Conservation (phyloP, 345 rosid genomes). For the Bruguiera gymnorhiza region DNA sequence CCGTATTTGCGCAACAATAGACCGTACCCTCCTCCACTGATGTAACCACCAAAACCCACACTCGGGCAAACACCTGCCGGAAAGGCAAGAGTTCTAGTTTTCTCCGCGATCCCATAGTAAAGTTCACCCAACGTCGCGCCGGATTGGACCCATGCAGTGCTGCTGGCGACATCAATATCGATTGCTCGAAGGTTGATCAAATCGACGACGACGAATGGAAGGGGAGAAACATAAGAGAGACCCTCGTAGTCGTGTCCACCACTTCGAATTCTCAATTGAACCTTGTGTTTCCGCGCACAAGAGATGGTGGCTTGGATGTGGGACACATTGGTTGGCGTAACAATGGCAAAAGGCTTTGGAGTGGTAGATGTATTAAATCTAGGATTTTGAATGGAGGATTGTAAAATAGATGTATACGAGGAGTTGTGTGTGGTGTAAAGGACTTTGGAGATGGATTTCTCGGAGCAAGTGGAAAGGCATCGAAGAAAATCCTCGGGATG, state of each 20-base stretch:
- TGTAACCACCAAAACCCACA: slow-evolving; percentile 5
- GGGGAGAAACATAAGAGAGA: not conserved
- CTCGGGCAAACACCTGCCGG: slow-evolving; percentile 11
- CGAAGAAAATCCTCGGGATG: not conserved
- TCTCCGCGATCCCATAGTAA: not conserved
- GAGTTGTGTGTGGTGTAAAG: not conserved
- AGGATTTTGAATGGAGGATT: not conserved
- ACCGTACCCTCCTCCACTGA: slow-evolving; percentile 7
- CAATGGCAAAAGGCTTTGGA: not conserved
- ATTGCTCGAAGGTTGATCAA: not conserved
- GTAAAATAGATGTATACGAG: not conserved
- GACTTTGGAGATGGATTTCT: not conserved
- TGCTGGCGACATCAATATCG: not conserved
- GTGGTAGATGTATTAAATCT: not conserved
- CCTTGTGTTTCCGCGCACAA: slow-evolving; percentile 3
- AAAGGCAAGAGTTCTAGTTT: slow-evolving; percentile 1
- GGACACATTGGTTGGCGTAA: not conserved
- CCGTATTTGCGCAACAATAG: slow-evolving; percentile 3
- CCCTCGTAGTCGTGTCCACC: slow-evolving; percentile 10
- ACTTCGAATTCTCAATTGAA: slow-evolving; percentile 9
- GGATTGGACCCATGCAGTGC: not conserved
- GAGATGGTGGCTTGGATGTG: slow-evolving; percentile 3
- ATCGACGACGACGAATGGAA: not conserved
- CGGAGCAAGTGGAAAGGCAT: not conserved
- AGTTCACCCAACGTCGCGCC: slow-evolving; percentile 9